Base-by-base conservation (phyloP, 345 rosid species). In the Populus euphratica region DNA sequence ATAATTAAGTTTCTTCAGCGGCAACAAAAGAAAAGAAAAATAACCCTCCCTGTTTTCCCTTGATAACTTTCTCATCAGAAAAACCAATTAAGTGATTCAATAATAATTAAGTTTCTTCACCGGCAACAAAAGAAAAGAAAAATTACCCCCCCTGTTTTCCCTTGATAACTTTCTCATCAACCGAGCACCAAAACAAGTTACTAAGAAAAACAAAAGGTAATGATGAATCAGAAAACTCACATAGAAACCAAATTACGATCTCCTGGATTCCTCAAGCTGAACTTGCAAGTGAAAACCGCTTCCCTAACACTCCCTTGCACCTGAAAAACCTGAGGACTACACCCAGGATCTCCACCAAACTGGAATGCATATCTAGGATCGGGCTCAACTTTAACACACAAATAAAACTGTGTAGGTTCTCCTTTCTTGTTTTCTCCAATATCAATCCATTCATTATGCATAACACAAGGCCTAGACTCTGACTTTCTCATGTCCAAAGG, bases 281-380 rank as follows among this genome's bases (percentile, higher is more conserved):
- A 96, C 76, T 96, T 96, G 93, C 98, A 93, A 72, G 98, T 93
- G 83, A 96, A 96, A 17, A 96, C 99, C 0, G 99, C 94, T 73
- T 96, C 98, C 72, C 84, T 92, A 9, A 86, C 89, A 76, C 81
- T 90, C 72, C 98, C 98, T 65, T 93, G 98, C 52, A 96, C 94
- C 80, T 91, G 99, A 41, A 92, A 93, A 70, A 96, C 91, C 88
- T 91, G 99, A 16, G 99, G 99, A 65, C 98, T 96, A 35, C 98
- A 91, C 88, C 91, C 99, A 1, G 99, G 97, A 77, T 92, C 94
- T 4, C 97, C 94, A 50, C 87, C 98, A 74, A 92, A 96, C 81
- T 87, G 92, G 66, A 96, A 93, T 31, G 93, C 92, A 69, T 91
- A 96, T 83, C 99, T 89, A 10, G 99, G 98, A 68, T 96, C 96